Base-by-base conservation (phyloP, 2,329 filamentous ascomycete species). In the Dactylellina drechsleri region DNA sequence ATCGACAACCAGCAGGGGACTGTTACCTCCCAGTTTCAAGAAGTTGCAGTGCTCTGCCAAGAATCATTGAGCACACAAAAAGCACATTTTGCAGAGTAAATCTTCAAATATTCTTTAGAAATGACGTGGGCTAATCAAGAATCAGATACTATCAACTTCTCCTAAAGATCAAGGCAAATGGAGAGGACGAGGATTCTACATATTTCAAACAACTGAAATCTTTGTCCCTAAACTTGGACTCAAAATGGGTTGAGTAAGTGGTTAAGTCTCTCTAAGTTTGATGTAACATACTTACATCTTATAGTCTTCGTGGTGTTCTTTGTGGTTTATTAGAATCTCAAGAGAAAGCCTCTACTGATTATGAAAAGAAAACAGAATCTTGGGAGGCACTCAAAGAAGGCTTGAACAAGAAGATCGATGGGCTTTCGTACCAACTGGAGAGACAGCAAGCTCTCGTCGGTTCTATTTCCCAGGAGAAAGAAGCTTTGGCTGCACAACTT, bases 221-320 rank as follows among this genome's bases (percentile, higher is more conserved):
- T 1, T 43, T 68, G 2, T n/a, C 49, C 4, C 41, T 20, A 3
- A 23, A 36, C 7, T 40, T 54, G n/a, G 45, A 65, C 20, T 41
- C 52, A 26, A 62, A 68, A 18, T 68, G 64, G 71, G 8, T 31
- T 4, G 52, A 49, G 71, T 75, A 75, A 64, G 36, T 49, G 16
- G 12, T 7, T 7, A 49, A 31, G 31, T 31, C 12, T 40, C 3
- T 41, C 10, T 18, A 41, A 3, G 20, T 16, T 10, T 18, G 4
- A 18, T 28, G 26, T 13, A 61, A 5, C 12, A 15, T 26, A 15
- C 62, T 74, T 54, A 74, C 41, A 26, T 2, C 12, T 28, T 18
- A 6, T 41, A 75, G 71, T n/a, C 20, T 75, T 15, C 56, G 36
- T 36, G 6, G 31, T 36, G 31, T 36, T 7, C 31, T 75, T 6